Percentiles rank a stretch among this genome's conserved stretches.
Conservation (phyloP, 140 eudicot species). For the Stevia rebaudiana region DNA sequence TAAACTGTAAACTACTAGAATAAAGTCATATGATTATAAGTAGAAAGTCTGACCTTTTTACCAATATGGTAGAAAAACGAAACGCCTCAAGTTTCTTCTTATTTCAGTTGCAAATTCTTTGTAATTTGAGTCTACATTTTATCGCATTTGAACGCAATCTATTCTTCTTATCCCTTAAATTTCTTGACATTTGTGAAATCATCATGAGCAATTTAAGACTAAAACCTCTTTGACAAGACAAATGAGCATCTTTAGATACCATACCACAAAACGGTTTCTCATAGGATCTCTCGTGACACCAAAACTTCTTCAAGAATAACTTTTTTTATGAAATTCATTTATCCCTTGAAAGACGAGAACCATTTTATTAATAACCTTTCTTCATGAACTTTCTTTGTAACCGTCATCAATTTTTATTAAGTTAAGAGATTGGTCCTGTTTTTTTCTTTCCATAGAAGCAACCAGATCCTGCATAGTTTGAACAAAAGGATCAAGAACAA, state of each 20-base stretch:
- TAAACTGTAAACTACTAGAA: not conserved
- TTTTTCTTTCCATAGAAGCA: conserved; percentile 1
- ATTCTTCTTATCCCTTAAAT: not conserved
- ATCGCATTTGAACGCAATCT: not conserved
- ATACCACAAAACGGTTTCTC: no score
- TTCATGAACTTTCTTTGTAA: not conserved
- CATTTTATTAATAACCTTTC: not conserved
- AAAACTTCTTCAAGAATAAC: no score
- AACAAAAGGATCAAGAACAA: conserved; percentile 6
- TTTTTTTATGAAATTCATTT: no score
- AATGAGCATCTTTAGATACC: not conserved
- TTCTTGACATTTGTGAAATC: not conserved
- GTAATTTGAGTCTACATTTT: not conserved
- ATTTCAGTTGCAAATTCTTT: not conserved
- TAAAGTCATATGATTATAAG: not conserved
- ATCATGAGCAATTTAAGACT: not conserved
- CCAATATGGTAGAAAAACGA: conserved; percentile 6
- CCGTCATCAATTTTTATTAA: not conserved
- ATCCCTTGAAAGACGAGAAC: no score
- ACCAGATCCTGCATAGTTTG: not conserved
- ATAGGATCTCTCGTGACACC: no score
- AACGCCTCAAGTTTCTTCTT: not conserved
- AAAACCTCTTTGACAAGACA: not conserved
- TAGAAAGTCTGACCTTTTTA: not conserved
- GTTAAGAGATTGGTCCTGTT: not conserved